Base-by-base conservation (phyloP, 306 rosid species). In the Spatholobus suberectus region DNA sequence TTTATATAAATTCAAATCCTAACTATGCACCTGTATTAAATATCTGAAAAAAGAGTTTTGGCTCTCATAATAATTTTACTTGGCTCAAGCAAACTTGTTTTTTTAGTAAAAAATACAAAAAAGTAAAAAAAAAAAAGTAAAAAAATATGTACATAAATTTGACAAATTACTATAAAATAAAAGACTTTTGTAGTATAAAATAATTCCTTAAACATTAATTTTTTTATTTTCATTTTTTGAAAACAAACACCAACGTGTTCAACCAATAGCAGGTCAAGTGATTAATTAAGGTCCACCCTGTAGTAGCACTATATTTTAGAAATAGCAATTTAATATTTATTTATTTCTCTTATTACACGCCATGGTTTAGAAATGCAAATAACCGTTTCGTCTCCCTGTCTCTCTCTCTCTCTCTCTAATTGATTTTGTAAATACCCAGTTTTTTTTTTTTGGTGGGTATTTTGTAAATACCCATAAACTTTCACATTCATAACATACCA, bases 301-400 rank as follows among this genome's bases (percentile, higher is more conserved):
- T 61, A 61, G 4, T 27, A 27, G 10, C 40, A 61, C 68, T 61
- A 13, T 27, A 32, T 61, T 59, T 58, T 13, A 10, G 29, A 59
- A 59, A 29, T 29, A 12, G 1, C 0, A 61, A 61, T 27, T 61
- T 27, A n/a, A n/a, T n/a, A 14, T 5, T 26, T 12, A 12, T 61
- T 61, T 24, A 24, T 24, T 59, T 59, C 37, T 20, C n/a, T 40
- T 80, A 73, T 55, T 73, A 51, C 76, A 67, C 6, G 9, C 71
- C 8, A 29, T 24, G 57, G 15, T 63, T 55, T 46, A 57, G 59
- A 70, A 65, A 23, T 29, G 17, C 55, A 20, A 40, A 76, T 40
- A 79, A 71, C 75, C 76, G 76, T 68, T 84, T 81, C 29, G 12
- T 41, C 38, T 63, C 27, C n/a, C 44, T 52, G 46, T 61, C 34